Base-by-base conservation (phyloP, 306 rosid species). In the Rosa persica region DNA sequence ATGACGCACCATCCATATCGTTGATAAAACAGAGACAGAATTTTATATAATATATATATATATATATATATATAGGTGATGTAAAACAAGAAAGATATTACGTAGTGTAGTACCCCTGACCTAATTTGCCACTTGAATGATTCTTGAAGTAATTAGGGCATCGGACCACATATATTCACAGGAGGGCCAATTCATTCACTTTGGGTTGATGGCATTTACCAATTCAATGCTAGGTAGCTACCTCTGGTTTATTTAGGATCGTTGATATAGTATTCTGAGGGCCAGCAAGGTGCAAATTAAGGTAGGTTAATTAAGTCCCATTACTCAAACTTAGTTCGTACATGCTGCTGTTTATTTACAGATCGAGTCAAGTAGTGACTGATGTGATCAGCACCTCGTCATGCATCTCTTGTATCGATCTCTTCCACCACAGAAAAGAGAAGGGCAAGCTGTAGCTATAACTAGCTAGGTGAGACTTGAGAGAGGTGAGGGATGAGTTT, bases 71-170 rank as follows among this genome's bases (percentile, higher is more conserved):
- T 62, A 30, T 13, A 62, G 40, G 40, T 6, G 7, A 19, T 54
- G 40, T 19, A 66, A 66, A 36, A 62, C 68, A 62, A 62, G 65
- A 58, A 25, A 36, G n/a, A 30, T 30, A 30, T 43, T 64, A 34
- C 65, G 16, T 2, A 58, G 25, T 38, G 47, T 19, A 66, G 25
- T 52, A 11, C 65, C 64, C 61, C 23, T 12, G 64, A 34, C 76
- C 76, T 72, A 72, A 34, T 22, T 72, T 52, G 58, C 64, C 65
- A 72, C 15, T 52, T 72, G 30, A 52, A 72, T 49, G 62, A 49
- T 27, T 70, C 58, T 47, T 70, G 8, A 30, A 34, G 60, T 71
- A 71, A 71, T 34, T 48, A 48, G 30, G 75, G 75, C 38, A 36
- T 34, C 68, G 40, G 68, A 62, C 61, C 46, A 49, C 75, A 30